Evolutionary conservation across 1,284 basidiomycete species (phyloP), one percentile per base, ranked within the genome.

Genomic region (Omphalotus olearius): DNA sequence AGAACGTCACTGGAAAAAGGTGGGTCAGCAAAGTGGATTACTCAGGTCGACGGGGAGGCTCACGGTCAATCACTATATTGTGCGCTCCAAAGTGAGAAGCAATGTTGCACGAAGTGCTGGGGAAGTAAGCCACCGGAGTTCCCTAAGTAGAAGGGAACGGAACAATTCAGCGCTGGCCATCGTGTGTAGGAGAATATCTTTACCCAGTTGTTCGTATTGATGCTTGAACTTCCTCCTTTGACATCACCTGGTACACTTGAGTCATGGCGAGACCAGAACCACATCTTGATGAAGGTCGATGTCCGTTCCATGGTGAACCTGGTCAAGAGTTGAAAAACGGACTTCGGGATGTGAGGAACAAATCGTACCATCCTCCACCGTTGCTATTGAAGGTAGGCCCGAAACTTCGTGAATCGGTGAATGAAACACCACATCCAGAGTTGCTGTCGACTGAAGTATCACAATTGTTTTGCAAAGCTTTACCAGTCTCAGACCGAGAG

Each of bases 41-140:
- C 3, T 67, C 78, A 56, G 20, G 5, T 13, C 10, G 5, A 14
- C 56, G 76, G 72, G 56, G 73, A 66, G 1, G 42, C 18, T 68
- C 73, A 54, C 76, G 60, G 59, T 84, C 80, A 63, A 85, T 82
- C 43, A 85, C 72, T 56, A 84, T 82, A 53, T 82, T 80, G 59
- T 84, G 74, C 9, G 74, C 63, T 14, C 74, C 76, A 61, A 86
- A 83, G 45, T 77, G 69, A 5, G 67, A 69, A 26, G 62, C 63
- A 47, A 83, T 72, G 47, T 78, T 67, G 62, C 80, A 83, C 35
- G 65, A 63, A 6, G 71, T 76, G 59, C 69, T 72, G 7, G 82
- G 80, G 69, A 85, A 84, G 58, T 71, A 70, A 6, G 83, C 82
- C 17, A 62, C 59, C 3, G 82, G 82, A 0, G 69, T 75, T 2